Conservation (phyloP, 129 eudicot species). For the Logfia minima region DNA sequence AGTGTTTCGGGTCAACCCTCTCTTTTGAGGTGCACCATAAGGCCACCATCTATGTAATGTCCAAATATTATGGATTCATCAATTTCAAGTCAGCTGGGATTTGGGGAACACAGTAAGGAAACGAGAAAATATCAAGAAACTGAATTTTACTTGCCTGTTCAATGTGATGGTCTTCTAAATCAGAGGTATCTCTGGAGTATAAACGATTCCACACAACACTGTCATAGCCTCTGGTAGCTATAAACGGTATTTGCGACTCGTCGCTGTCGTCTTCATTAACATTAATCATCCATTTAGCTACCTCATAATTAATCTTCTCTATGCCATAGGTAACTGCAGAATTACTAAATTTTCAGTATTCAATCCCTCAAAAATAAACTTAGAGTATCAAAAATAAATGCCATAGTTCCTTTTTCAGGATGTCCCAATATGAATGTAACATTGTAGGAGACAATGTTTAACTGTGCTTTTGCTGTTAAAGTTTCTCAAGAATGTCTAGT, state of each 20-base stretch:
- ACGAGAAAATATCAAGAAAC: not conserved
- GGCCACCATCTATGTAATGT: not conserved
- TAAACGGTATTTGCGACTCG: conserved; percentile 57
- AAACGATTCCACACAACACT: conserved; percentile 98
- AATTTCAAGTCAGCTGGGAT: conserved; percentile 1
- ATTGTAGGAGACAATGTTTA: not conserved
- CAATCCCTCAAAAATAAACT: not conserved
- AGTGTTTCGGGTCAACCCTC: not conserved
- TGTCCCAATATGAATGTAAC: not conserved
- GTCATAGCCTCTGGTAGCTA: conserved; percentile 92
- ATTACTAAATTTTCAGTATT: conserved; percentile 24
- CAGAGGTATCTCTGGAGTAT: conserved; percentile 76
- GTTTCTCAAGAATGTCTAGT: not conserved
- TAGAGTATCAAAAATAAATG: not conserved
- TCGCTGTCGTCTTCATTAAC: conserved; percentile 36
- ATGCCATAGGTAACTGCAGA: conserved; percentile 82
- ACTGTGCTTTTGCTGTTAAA: not conserved
- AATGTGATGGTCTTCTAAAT: conserved; percentile 61
- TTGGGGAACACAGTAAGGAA: not conserved
- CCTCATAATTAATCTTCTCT: conserved; percentile 86
- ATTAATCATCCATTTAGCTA: conserved; percentile 84
- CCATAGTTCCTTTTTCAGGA: not conserved
- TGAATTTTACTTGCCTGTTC: conserved; percentile 49
- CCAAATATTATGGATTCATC: not conserved
- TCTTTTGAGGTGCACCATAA: not conserved